Conservation (phyloP, 2,329 filamentous ascomycete genomes). For the Cucurbitaria berberidis region DNA sequence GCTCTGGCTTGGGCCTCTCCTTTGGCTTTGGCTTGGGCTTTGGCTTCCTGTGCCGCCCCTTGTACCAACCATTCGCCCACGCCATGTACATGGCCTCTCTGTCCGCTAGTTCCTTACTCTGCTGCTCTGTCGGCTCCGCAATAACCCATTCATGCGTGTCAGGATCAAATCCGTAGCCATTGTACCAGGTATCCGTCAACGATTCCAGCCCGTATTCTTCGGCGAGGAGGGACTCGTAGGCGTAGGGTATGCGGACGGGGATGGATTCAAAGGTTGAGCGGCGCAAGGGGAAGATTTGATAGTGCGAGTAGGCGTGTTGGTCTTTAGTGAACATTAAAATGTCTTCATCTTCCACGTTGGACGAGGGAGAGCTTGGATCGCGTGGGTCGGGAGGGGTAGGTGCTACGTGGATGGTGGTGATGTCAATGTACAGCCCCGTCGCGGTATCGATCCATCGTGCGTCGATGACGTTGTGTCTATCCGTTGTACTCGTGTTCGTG, state of each 20-base stretch:
- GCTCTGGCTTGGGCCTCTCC: too few species aligned
- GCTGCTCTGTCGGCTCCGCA: not conserved
- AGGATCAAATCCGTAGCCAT: conserved; percentile 51
- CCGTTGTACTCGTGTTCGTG: conserved; percentile 51
- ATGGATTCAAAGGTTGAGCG: conserved; percentile 61
- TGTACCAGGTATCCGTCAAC: conserved; percentile 55
- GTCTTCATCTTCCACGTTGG: conserved; percentile 2
- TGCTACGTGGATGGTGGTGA: conserved; percentile 60
- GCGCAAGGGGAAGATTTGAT: conserved; percentile 64
- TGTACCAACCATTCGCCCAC: not conserved
- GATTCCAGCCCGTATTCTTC: conserved; percentile 62
- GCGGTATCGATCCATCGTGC: conserved; percentile 66
- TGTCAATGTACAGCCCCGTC: conserved; percentile 67
- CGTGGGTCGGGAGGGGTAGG: conserved; percentile 33
- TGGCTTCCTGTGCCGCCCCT: too few species aligned
- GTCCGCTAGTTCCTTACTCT: not conserved
- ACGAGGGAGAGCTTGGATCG: conserved; percentile 33
- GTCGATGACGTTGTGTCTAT: conserved; percentile 63
- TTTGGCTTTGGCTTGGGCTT: too few species aligned
- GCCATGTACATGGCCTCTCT: too few species aligned
- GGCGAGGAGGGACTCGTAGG: conserved; percentile 60
- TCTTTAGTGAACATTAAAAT: conserved; percentile 58
- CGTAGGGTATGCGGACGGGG: conserved; percentile 62
- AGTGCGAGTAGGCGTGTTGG: conserved; percentile 58
- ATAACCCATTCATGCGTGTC: conserved; percentile 35